Evolutionary conservation across 2,329 filamentous ascomycete species (phyloP).

Genomic region (Colletotrichum tabaci): DNA sequence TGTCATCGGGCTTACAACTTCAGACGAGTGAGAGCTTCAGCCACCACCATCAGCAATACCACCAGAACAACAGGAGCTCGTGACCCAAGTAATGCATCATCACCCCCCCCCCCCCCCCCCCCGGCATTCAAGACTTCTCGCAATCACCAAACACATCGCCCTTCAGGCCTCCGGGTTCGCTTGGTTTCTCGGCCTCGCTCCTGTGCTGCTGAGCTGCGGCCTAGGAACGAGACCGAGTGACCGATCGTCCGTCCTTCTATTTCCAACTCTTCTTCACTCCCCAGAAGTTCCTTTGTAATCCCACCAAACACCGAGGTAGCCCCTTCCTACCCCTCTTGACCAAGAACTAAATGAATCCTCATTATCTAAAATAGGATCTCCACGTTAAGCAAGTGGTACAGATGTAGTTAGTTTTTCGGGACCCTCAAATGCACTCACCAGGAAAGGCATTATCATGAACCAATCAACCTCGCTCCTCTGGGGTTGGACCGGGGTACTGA

Average conservation of each 20-base stretch:
- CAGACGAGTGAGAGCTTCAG: background rate
- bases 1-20: background rate
- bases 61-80: no score
- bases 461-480: background rate
- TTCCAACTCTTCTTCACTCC: background rate
- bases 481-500: background rate
- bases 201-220: no score
- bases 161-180: no score
- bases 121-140: background rate
- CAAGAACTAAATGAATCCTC: no score
- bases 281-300: no score
- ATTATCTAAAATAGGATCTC: no score
- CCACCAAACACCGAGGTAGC: background rate
- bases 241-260: background rate
- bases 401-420: background rate
- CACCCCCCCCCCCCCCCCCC: background rate
- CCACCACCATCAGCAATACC: background rate
- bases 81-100: background rate
- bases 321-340: no score
- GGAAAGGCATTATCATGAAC: background rate
- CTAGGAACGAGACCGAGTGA: no score
- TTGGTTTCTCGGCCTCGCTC: no score
- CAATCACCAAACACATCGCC: no score
- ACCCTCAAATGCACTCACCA: background rate
- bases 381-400: no score